These are phyloP conservation scores for Hemisphaericaspora xylofermentans DNA, from an alignment of 1,139 yeast species.

Conservation along the genomic window DNA sequence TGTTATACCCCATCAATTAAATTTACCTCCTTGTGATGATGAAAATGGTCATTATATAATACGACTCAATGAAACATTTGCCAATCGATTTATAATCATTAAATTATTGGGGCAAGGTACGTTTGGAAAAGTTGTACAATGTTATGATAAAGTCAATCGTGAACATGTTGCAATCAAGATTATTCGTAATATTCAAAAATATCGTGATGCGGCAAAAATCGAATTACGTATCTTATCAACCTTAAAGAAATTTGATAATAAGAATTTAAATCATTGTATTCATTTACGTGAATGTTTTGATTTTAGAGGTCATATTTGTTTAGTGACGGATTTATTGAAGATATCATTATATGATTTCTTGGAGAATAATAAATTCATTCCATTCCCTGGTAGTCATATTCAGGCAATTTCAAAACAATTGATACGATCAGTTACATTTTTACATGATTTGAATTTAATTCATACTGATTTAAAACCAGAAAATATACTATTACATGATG, in stretches of 20 bases:
- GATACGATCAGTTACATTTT: slow-evolving; percentile 78
- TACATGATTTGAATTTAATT: slow-evolving; percentile 85
- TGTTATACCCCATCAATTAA: slow-evolving; percentile 39
- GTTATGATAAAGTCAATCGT: slow-evolving; percentile 56
- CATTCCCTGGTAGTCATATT: slow-evolving; percentile 82
- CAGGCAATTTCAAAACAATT: slow-evolving; percentile 88
- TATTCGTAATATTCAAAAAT: slow-evolving; percentile 75
- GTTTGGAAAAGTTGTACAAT: slow-evolving; percentile 90
- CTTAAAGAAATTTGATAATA: slow-evolving; percentile 69
- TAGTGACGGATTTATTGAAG: slow-evolving; percentile 84
- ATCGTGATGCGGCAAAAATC: slow-evolving; percentile 82
- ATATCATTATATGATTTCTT: slow-evolving; percentile 87
- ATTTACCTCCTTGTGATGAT: slow-evolving; percentile 59
- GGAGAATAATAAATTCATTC: slow-evolving; percentile 67
- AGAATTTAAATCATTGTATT: slow-evolving; percentile 68
- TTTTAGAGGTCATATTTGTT: slow-evolving; percentile 88
- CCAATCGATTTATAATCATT: slow-evolving; percentile 65
- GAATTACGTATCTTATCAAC: slow-evolving; percentile 80
- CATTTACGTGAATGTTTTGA: slow-evolving; percentile 90
- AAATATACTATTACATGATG: slow-evolving; percentile 76
- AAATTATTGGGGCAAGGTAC: slow-evolving; percentile 93
- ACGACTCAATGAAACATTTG: slow-evolving; percentile 56
- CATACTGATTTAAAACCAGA: slow-evolving; percentile 98
- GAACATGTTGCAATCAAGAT: slow-evolving; percentile 87
- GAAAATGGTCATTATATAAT: slow-evolving; percentile 84